Evolutionary conservation across 2,329 filamentous ascomycete genomes (phyloP), one percentile per base, ranked within the genome.

Genomic region (Decorospora gaudefroyi): DNA sequence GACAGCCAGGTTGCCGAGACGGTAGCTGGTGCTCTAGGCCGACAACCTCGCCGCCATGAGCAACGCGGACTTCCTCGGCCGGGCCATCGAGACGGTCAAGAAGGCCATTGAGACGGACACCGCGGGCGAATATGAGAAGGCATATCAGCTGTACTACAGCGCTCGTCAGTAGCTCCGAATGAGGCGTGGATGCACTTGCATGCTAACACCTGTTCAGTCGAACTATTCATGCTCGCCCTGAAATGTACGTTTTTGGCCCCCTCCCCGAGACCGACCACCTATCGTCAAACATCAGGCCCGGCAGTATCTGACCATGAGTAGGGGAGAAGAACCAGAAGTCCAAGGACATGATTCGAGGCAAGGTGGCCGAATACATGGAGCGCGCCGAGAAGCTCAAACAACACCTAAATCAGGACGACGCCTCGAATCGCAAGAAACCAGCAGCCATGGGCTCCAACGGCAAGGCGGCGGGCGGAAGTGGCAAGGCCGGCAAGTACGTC

Each of bases 61-160:
- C 61, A 90, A 91, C 70, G 95, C 90, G 72, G 93, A 99, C 76
- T 99, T 97, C 71, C 84, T 96, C 65, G 91, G 91, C 67, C 90
- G 92, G 64, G 93, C 93, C 64, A 97, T 97, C 77, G 90, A 95
- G 67, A 86, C 88, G 72, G 92, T 99, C 65, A 95, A 96, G 75
- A 95, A 95, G 74, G 93, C 93, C 59, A 97, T 99, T 76, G 91
- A 96, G 71, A 85, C 88, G 62, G 93, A 99, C 77, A 95, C 92
- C 58, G 87, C 88, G 31, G 91, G 90, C 69, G 90, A 97, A 70
- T 99, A 99, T 75, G 90, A 96, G 65, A 92, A 95, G 73, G 93
- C 93, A 43, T 97, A 97, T 72, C 88, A 96, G 69, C 81, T 87
- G 53, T 99, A 99, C 82, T 96, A 96, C 78, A 86, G 90, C 59